Evolutionary conservation across 805 yeast species (phyloP).

Genomic region (Metschnikowia aberdeeniae): DNA sequence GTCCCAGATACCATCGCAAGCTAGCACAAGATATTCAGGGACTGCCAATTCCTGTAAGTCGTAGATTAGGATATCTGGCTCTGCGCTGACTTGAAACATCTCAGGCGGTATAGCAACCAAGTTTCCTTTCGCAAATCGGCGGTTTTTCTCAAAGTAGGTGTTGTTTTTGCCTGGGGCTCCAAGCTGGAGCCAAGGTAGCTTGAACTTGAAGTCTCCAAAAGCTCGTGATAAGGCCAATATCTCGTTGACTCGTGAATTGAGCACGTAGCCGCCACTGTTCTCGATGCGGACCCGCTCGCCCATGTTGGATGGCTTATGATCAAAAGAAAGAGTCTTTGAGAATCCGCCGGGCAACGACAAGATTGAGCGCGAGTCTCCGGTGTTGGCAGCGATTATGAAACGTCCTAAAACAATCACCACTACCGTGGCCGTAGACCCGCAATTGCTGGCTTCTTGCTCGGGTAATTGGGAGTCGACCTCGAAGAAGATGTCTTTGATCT

Average conservation of each 20-base stretch:
- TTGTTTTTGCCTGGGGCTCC: conserved; percentile 23
- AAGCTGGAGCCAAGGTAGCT: conserved; percentile 32
- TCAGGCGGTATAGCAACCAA: conserved; percentile 41
- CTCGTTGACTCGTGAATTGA: conserved; percentile 39
- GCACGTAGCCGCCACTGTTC: conserved; percentile 36
- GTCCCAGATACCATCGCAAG: conserved; percentile 48
- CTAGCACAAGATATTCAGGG: conserved; percentile 37
- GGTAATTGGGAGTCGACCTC: conserved; percentile 32
- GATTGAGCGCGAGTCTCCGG: conserved; percentile 75
- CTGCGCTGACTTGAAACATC: conserved; percentile 40
- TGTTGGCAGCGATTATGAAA: conserved; percentile 56
- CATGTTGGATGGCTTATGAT: conserved; percentile 43
- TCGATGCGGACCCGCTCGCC: conserved; percentile 42
- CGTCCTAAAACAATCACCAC: conserved; percentile 27
- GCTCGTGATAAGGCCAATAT: conserved; percentile 42
- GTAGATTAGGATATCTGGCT: conserved; percentile 40
- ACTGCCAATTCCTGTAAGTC: conserved; percentile 27
- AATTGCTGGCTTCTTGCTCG: conserved; percentile 24
- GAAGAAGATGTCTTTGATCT: conserved; percentile 34
- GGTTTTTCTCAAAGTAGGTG: conserved; percentile 25
- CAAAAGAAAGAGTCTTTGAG: conserved; percentile 48
- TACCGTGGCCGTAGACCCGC: conserved; percentile 42
- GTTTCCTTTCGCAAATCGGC: conserved; percentile 21
- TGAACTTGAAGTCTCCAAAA: conserved; percentile 42
- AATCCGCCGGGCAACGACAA: conserved; percentile 46